A percentile compares a stretch with the other conserved stretches of the same genome.
These are phyloP conservation scores for Syncephalastrum monosporum DNA, from an alignment of 371 early-diverging fungal genomes.

Conservation along the genomic window DNA sequence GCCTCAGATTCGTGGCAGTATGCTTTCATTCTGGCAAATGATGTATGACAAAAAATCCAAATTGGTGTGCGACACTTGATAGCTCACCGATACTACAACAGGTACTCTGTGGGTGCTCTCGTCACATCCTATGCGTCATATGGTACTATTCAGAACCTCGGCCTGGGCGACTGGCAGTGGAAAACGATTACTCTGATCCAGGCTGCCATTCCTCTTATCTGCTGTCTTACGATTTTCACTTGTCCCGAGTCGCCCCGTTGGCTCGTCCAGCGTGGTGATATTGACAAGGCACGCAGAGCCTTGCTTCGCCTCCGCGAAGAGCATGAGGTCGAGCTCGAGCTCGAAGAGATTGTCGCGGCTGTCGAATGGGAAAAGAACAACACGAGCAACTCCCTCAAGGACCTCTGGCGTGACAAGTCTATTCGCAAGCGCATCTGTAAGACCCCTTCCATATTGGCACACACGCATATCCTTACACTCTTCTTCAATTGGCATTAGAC, in stretches of 20 bases:
- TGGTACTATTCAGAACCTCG: constrained; percentile 9
- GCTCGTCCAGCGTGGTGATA: constrained; percentile 20
- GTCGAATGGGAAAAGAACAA: constrained; percentile 26
- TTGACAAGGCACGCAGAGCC: constrained; percentile 19
- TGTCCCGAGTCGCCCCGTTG: constrained; percentile 31
- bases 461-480: background rate
- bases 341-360: constrained; percentile 25
- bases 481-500: constrained; percentile 5
- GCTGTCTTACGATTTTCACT: constrained; percentile 16
- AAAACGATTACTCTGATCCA: constrained; percentile 21
- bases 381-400: constrained; percentile 20
- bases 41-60: constrained; percentile 8
- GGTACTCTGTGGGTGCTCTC: constrained; percentile 27
- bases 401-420: constrained; percentile 19
- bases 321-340: constrained; percentile 22
- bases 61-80: background rate
- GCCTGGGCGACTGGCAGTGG: constrained; percentile 28
- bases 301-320: constrained; percentile 22
- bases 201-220: constrained; percentile 18
- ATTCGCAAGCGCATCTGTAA: constrained; percentile 22
- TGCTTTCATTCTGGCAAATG: constrained; percentile 36
- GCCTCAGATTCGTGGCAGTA: constrained; percentile 28
- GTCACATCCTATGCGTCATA: constrained; percentile 24
- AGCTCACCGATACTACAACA: background rate
- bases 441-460: background rate